Evolutionary conservation across 306 rosid species (phyloP).

Genomic region (Inga oerstediana): DNA sequence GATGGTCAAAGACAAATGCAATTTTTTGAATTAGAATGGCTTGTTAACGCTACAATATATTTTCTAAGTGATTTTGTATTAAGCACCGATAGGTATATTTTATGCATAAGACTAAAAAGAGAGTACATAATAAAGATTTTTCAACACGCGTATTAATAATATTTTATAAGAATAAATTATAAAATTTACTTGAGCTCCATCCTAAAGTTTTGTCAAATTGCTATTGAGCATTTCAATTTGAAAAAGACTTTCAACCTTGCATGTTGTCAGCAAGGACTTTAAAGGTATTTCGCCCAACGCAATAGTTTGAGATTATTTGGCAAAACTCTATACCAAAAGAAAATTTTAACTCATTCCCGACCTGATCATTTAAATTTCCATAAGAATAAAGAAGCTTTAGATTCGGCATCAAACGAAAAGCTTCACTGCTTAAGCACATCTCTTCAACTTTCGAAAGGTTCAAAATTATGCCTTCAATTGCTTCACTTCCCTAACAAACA

Average conservation of each 20-base stretch:
- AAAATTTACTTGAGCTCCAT: not conserved
- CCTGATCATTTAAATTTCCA: no score
- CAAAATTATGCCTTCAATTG: not conserved
- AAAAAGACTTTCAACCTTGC: not conserved
- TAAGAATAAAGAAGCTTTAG: not conserved
- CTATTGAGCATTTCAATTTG: not conserved
- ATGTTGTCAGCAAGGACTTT: not conserved
- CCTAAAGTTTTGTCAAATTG: not conserved
- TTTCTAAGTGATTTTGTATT: not conserved
- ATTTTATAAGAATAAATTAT: no score
- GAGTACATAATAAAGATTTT: not conserved
- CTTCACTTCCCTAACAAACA: not conserved
- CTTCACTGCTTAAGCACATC: no score
- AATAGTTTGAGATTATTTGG: not conserved
- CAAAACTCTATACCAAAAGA: not conserved
- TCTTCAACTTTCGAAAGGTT: not conserved
- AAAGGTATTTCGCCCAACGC: accelerated
- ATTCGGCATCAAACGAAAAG: not conserved
- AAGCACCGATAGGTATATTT: no score
- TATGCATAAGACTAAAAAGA: no score
- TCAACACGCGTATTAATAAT: not conserved
- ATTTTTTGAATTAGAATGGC: no score
- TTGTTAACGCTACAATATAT: no score
- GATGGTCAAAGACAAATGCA: not conserved
- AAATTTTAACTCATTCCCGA: not conserved